These are phyloP conservation scores for Apostasia shenzhenica DNA, from an alignment of 106 monocot species.

Conservation along the genomic window DNA sequence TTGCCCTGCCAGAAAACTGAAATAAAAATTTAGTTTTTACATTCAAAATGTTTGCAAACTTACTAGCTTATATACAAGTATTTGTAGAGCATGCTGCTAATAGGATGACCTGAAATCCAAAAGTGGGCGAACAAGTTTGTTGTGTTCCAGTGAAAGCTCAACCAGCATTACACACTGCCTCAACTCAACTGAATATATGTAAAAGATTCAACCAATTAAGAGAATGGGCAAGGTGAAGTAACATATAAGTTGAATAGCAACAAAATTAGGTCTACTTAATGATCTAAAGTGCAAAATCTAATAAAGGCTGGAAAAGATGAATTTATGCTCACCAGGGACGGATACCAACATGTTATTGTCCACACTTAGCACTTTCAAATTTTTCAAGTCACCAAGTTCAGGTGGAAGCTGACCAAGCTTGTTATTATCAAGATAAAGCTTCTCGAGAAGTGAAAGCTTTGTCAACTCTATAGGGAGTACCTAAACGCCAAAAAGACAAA, in stretches of 20 bases:
- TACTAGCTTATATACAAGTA: not conserved
- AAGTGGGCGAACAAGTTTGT: constrained; percentile 91
- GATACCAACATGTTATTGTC: constrained; percentile 85
- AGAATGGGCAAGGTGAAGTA: not conserved
- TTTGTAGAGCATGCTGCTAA: constrained; percentile 5
- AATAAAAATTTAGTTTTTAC: constrained; percentile 30
- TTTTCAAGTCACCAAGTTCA: constrained; percentile 82
- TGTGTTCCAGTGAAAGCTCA: constrained; percentile 87
- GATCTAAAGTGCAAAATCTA: not conserved
- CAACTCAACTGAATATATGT: constrained; percentile 65
- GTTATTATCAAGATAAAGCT: constrained; percentile 84
- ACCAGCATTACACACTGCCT: constrained; percentile 82
- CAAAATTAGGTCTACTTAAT: too few species aligned
- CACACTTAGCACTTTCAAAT: constrained; percentile 74
- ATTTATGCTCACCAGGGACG: constrained; percentile 68
- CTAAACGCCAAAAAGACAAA: constrained; percentile 23
- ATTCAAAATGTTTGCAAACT: constrained; percentile 3
- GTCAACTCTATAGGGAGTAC: constrained; percentile 80
- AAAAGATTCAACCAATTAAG: not conserved
- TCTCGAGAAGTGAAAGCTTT: constrained; percentile 66
- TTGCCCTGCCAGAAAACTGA: constrained; percentile 80
- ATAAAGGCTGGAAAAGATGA: not conserved
- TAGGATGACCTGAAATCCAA: constrained; percentile 94
- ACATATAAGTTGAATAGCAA: too few species aligned
- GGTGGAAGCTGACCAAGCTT: constrained; percentile 70